Evolutionary conservation across 2,329 filamentous ascomycete genomes (phyloP), one percentile per base, ranked within the genome.

Genomic region (Trichoderma koningii): DNA sequence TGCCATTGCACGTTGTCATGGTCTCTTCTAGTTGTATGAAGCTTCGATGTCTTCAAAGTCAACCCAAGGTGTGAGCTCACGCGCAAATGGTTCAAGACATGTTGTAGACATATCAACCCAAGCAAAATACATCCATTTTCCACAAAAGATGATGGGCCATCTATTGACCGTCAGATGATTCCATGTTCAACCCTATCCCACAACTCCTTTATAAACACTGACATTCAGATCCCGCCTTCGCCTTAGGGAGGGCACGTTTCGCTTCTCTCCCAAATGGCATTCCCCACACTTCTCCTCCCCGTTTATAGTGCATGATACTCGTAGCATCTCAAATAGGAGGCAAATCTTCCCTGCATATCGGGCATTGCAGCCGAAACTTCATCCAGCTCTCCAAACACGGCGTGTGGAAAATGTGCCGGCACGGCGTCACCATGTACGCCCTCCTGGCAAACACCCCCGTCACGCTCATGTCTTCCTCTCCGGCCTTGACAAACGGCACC

Each of bases 391-490:
- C 94, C 70, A 99, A 79, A 76, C 95, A 99, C 38, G 84, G 82
- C 64, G 89, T 95, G 75, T 99, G 95, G 75, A 99, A 99, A 55
- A 98, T 93, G 79, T 99, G 95, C 63, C 93, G 83, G 76, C 95
- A 99, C 55, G 95, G 95, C 65, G 95, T 99, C 23, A 98, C 92
- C 95, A 99, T 99, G 78, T 98, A 98, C 70, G 86, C 83, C 56
- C 93, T 85, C 67, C 94, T 83, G 38, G 91, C 90, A 70, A 98
- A 82, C 63, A 97, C 85, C 34, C 88, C 88, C 0, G 86, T 80
- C 65, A 88, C 83, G 38, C 85, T 84, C 0, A 77, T 76, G 10
- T 84, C 83, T 50, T 83, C 81, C 47, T 82, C 81, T 10, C 83
- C 84, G 1, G 84, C 82, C 57, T 83, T 83, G 38, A 97, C 79